Evolutionary conservation across 2,329 filamentous ascomycete species (phyloP), one percentile per base, ranked within the genome.

Genomic region (Epichloe scottii): DNA sequence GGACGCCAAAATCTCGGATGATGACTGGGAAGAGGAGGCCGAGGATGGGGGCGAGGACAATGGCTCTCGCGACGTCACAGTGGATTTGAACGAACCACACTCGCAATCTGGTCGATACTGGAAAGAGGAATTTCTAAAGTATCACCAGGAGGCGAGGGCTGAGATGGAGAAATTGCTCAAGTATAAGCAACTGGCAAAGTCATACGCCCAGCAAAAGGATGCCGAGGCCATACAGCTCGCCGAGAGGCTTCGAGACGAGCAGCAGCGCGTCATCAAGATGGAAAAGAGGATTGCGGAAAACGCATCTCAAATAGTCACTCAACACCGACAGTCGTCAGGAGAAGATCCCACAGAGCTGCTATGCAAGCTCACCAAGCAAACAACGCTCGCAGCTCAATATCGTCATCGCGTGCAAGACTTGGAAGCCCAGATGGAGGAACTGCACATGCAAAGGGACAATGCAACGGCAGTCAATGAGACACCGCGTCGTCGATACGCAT

Each of bases 131-230:
- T 90, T 86, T 59, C 77, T 87, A 57, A 77, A 75, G 50, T 91
- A 90, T 60, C 81, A 87, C 46, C 74, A 79, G 43, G 84, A 85
- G 55, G 86, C 85, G 55, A 81, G 80, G 63, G 76, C 74, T 42
- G 84, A 90, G 65, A 83, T 89, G 73, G 82, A 82, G 69, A 87
- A 85, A 68, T 73, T 91, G 61, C 77, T 90, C 62, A 81, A 80
- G 62, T 90, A 89, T 72, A 88, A 89, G 70, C 80, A 87, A 62
- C 73, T 88, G 55, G 85, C 86, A 52, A 90, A 87, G 67, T 84
- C 82, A 51, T 90, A 84, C 61, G 87, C 87, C 42, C 82, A 84
- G 63, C 79, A 84, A 67, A 90, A 89, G 65, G 87, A 91, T 60
- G 72, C 74, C 17, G 83, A 89, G 64, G 82, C 84, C 21, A 75